These are phyloP conservation scores for Chrysochromulina parva DNA, from an alignment of 78 protist genomes.

Conservation along the genomic window DNA sequence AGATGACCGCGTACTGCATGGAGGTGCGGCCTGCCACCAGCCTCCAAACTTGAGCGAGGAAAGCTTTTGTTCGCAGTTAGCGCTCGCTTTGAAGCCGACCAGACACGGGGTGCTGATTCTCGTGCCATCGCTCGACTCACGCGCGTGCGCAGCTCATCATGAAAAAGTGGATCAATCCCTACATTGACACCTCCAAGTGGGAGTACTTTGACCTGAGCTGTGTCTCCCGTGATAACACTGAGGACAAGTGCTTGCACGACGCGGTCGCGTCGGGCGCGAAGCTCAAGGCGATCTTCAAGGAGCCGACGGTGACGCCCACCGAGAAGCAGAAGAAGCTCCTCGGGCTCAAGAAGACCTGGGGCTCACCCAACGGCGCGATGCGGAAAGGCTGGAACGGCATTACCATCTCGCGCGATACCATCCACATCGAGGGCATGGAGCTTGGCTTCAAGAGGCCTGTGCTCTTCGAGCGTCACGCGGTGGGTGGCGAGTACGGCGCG, in stretches of 20 bases:
- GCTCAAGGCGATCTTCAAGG: conserved; percentile 53
- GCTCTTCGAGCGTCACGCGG: conserved; percentile 63
- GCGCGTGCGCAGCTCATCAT: background rate
- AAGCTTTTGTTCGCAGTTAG: too few species aligned
- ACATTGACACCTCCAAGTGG: conserved; percentile 41
- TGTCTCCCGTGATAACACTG: conserved; percentile 35
- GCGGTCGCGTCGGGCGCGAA: conserved; percentile 56
- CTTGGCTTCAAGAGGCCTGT: conserved; percentile 54
- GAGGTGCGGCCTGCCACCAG: background rate
- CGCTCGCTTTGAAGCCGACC: too few species aligned
- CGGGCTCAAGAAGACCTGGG: conserved; percentile 50
- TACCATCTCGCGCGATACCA: conserved; percentile 13
- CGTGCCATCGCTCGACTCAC: too few species aligned
- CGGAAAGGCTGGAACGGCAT: conserved; percentile 59
- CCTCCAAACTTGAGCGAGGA: too few species aligned
- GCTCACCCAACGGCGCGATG: conserved; percentile 49
- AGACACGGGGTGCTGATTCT: too few species aligned
- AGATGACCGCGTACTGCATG: conserved; percentile 61
- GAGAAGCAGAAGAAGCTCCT: conserved; percentile 9
- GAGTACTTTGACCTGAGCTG: conserved; percentile 56
- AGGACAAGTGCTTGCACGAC: conserved; percentile 47
- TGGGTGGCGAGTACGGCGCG: conserved; percentile 62
- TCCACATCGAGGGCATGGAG: conserved; percentile 66
- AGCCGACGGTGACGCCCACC: conserved; percentile 40
- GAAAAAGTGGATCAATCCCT: conserved; percentile 51